phyloP scores from a whole-genome alignment of 106 monocot genomes.

The Acorus calamus region DNA sequence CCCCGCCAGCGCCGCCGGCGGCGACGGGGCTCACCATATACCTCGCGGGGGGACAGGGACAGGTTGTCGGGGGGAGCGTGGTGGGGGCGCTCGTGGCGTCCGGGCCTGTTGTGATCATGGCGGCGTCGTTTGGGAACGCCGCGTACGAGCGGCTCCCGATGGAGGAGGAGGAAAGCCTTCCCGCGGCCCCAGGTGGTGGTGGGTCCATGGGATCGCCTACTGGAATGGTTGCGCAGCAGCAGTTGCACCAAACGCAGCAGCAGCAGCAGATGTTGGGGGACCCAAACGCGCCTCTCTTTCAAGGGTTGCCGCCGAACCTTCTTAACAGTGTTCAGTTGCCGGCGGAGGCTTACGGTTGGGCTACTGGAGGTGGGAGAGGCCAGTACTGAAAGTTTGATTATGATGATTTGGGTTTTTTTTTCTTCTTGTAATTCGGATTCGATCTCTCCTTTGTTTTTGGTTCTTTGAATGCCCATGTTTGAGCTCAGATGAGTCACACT shows the following conservation, averaged over 20 bases:
- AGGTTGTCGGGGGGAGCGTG: constrained; percentile 52
- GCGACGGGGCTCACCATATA: constrained; percentile 45
- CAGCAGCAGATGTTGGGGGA: constrained; percentile 25
- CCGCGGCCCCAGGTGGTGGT: not conserved
- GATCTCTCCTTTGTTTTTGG: not conserved
- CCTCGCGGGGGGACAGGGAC: constrained; percentile 53
- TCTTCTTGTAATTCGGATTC: not conserved
- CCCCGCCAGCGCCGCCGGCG: too few relatives aligned
- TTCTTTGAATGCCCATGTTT: not conserved
- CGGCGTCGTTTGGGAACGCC: constrained; percentile 53
- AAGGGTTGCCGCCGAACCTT: constrained; percentile 25
- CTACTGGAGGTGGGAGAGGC: constrained; percentile 9
- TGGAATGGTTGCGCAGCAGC: constrained; percentile 13
- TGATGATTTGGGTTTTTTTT: not conserved
- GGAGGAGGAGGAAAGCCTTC: constrained; percentile 26
- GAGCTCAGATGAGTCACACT: too few relatives aligned
- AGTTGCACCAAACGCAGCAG: constrained; percentile 8
- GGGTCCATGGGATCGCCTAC: constrained; percentile 9
- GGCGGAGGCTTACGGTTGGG: constrained; percentile 37
- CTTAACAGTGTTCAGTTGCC: constrained; percentile 20
- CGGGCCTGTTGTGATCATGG: constrained; percentile 44
- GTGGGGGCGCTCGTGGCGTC: constrained; percentile 7
- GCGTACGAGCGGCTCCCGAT: constrained; percentile 57
- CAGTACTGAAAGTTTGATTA: constrained; percentile 2
- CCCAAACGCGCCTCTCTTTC: constrained; percentile 11